Evolutionary conservation across 805 yeast genomes (phyloP).

Genomic region (Lipomyces orientalis): DNA sequence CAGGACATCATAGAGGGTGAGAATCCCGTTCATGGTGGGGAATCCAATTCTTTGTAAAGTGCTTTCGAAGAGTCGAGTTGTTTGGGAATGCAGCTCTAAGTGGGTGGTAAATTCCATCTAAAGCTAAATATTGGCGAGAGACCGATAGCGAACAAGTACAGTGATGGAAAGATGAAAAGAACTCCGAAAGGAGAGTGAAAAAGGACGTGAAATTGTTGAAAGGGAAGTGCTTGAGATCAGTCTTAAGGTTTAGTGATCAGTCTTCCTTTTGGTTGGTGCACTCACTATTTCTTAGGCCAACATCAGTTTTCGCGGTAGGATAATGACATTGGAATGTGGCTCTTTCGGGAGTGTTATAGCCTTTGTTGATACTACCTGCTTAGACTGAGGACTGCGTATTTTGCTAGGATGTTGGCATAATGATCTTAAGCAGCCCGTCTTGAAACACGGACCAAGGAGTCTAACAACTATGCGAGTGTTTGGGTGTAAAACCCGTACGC

Average conservation of each 20-base stretch:
- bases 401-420: too few species aligned
- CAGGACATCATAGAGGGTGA: slow-evolving; percentile 54
- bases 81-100: slow-evolving; percentile 53
- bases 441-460: too few species aligned
- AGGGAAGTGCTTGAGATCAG: slow-evolving; percentile 53
- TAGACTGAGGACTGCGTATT: too few species aligned
- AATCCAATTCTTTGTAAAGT: slow-evolving; percentile 46
- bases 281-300: too few species aligned
- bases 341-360: slow-evolving; percentile 43
- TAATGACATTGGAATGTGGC: slow-evolving; percentile 48
- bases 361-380: too few species aligned
- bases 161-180: slow-evolving; percentile 55
- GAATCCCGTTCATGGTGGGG: slow-evolving; percentile 50
- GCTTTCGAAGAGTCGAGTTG: slow-evolving; percentile 48
- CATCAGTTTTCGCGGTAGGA: slow-evolving; percentile 50
- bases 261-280: slow-evolving; percentile 46
- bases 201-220: slow-evolving; percentile 54
- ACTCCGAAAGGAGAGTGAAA: slow-evolving; percentile 54
- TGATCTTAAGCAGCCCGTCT: too few species aligned
- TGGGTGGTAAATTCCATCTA: slow-evolving; percentile 51
- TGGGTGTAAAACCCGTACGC: too few species aligned
- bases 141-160: slow-evolving; percentile 56
- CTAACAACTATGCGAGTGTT: too few species aligned
- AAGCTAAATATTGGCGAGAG: slow-evolving; percentile 56
- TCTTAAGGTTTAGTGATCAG: too few species aligned